A percentile compares a stretch with the other conserved stretches of the same genome.
Conservation (phyloP, 208 protist genomes). For the Vickermania spadyakhi region DNA sequence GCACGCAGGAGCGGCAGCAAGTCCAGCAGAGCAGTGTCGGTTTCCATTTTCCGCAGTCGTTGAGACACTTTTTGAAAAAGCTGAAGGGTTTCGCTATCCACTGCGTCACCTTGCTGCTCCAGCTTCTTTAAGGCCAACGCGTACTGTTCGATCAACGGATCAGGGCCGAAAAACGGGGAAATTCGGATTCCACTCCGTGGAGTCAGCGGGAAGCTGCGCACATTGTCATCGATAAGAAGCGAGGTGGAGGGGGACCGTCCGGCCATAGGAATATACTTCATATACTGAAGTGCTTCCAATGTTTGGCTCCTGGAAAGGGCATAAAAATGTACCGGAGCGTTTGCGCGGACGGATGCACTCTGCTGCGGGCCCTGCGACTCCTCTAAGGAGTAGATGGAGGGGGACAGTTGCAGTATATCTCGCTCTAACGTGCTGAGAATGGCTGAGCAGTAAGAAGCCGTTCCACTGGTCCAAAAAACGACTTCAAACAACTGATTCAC, state of each 20-base stretch:
- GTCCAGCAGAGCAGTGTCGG: slow-evolving; percentile 48
- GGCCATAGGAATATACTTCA: slow-evolving; percentile 87
- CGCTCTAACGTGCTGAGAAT: slow-evolving; percentile 68
- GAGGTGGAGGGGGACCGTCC: slow-evolving; percentile 47
- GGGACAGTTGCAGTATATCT: slow-evolving; percentile 60
- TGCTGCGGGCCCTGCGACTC: slow-evolving; percentile 10
- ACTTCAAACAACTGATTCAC: slow-evolving; percentile 76
- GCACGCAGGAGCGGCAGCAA: slow-evolving; percentile 63
- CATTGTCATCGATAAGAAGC: slow-evolving; percentile 84
- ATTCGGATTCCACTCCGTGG: slow-evolving; percentile 75
- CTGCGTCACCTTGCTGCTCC: too few species aligned
- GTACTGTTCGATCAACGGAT: too few species aligned
- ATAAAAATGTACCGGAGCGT: slow-evolving; percentile 68
- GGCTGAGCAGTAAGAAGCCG: slow-evolving; percentile 72
- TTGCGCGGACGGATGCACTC: not conserved
- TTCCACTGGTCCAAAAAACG: slow-evolving; percentile 83
- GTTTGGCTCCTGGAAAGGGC: slow-evolving; percentile 77
- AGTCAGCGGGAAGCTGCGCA: slow-evolving; percentile 78
- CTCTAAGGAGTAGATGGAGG: slow-evolving; percentile 55
- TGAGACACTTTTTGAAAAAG: too few species aligned
- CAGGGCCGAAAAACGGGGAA: too few species aligned
- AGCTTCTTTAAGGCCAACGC: too few species aligned
- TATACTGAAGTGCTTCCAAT: slow-evolving; percentile 55
- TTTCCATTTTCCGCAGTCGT: too few species aligned
- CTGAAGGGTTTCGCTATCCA: too few species aligned